phyloP scores from a whole-genome alignment of 495 filamentous ascomycete genomes.

The Talaromyces borbonicus region DNA sequence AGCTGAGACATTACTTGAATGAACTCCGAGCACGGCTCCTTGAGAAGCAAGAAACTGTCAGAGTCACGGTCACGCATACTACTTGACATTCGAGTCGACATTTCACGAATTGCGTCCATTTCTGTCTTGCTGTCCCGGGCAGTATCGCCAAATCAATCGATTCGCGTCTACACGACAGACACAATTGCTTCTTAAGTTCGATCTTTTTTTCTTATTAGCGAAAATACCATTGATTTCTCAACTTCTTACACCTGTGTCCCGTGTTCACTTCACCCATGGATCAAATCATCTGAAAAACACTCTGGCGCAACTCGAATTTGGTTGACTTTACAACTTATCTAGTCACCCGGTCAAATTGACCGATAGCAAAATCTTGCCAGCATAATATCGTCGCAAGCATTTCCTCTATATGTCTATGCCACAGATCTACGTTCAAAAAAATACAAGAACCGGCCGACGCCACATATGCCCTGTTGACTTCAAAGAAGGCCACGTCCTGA shows the following conservation, averaged over 20 bases:
- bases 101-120: not conserved
- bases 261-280: too few relatives aligned
- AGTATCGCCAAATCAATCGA: too few relatives aligned
- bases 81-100: not conserved
- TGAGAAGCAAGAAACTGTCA: not conserved
- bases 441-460: not conserved
- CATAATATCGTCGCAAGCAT: not conserved
- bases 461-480: not conserved
- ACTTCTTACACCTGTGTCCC: too few relatives aligned
- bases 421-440: not conserved
- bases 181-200: too few relatives aligned
- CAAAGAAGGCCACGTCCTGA: too few relatives aligned
- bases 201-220: too few relatives aligned
- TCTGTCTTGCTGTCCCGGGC: not conserved
- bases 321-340: too few relatives aligned
- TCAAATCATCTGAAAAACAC: too few relatives aligned
- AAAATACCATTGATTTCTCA: too few relatives aligned
- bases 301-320: too few relatives aligned
- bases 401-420: constrained; percentile 3
- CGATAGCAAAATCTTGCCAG: not conserved
- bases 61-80: constrained; percentile 4
- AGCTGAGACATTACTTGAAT: not conserved
- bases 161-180: too few relatives aligned
- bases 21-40: too few relatives aligned
- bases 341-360: not conserved